Conservation (phyloP, 129 eudicot species). For the Escallonia herrerae region DNA sequence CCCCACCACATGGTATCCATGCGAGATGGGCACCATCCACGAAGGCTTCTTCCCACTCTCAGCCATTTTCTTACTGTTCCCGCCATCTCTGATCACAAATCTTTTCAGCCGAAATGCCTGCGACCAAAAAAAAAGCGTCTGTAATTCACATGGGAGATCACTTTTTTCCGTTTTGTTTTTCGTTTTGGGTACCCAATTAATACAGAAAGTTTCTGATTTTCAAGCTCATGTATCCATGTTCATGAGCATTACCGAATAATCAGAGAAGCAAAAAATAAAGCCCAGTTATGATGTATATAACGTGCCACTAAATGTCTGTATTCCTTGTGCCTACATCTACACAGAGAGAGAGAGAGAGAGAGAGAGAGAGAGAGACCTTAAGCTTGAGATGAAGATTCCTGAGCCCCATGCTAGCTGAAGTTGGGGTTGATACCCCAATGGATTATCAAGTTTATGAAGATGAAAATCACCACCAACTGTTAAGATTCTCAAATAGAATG, state of each 20-base stretch:
- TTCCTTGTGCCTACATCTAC: neutral
- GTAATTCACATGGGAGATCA: no score
- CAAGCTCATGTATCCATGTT: no score
- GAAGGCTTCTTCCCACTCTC: constrained; percentile 19
- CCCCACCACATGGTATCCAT: constrained; percentile 42
- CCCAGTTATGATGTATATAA: no score
- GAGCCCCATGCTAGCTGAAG: constrained; percentile 6
- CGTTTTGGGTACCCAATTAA: no score
- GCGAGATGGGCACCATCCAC: constrained; percentile 41
- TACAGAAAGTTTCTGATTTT: no score
- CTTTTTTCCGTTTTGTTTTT: no score
- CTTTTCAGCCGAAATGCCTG: constrained; percentile 24
- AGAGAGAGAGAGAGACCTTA: neutral
- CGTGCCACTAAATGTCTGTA: no score
- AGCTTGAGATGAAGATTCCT: constrained; percentile 6
- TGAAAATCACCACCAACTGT: neutral
- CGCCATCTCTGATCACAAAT: constrained; percentile 12
- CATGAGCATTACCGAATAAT: no score
- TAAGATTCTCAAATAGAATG: neutral
- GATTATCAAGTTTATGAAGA: neutral
- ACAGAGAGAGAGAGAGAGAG: neutral
- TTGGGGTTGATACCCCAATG: neutral
- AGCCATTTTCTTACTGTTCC: neutral
- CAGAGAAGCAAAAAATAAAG: no score
- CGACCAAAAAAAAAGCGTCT: neutral